These are phyloP conservation scores for Ascomycota sp. DNA, from an alignment of 2,329 filamentous ascomycete genomes.

Conservation along the genomic window DNA sequence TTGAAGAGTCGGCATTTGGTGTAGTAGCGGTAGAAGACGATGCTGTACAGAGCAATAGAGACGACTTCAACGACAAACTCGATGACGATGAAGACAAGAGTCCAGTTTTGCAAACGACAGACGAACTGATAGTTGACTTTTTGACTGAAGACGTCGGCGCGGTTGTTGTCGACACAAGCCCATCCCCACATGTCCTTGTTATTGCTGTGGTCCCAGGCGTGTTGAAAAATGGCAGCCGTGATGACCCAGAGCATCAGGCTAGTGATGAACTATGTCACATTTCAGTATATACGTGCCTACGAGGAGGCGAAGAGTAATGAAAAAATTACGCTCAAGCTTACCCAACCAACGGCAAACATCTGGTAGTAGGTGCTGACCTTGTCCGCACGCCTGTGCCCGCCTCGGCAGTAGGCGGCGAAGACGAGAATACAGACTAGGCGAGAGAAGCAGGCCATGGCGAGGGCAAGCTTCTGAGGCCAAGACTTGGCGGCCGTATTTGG, in stretches of 20 bases:
- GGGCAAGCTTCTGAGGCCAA: slow-evolving; percentile 78
- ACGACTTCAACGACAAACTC: slow-evolving; percentile 86
- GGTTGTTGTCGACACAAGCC: slow-evolving; percentile 82
- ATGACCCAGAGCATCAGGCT: slow-evolving; percentile 84
- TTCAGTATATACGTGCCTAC: neutral
- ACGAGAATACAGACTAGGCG: slow-evolving; percentile 60
- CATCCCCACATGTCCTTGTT: slow-evolving; percentile 95
- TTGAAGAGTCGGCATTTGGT: slow-evolving; percentile 88
- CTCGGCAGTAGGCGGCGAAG: slow-evolving; percentile 70
- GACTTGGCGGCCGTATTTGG: slow-evolving; percentile 39
- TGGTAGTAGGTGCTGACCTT: slow-evolving; percentile 94
- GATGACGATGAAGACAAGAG: slow-evolving; percentile 89
- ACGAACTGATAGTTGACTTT: slow-evolving; percentile 78
- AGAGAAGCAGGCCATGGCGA: slow-evolving; percentile 62
- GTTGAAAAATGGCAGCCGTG: slow-evolving; percentile 67
- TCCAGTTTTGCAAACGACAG: slow-evolving; percentile 87
- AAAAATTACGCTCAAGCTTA: slow-evolving; percentile 4
- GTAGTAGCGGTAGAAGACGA: slow-evolving; percentile 96
- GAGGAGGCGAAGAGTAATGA: neutral
- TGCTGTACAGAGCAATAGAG: slow-evolving; percentile 77
- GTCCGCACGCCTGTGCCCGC: slow-evolving; percentile 73
- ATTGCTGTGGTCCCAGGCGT: slow-evolving; percentile 44
- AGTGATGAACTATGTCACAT: slow-evolving; percentile 45
- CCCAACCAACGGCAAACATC: slow-evolving; percentile 72
- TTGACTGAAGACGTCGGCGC: slow-evolving; percentile 54